These are phyloP conservation scores for Fusarium oxysporum DNA, from an alignment of 2,329 filamentous ascomycete species.

Conservation along the genomic window DNA sequence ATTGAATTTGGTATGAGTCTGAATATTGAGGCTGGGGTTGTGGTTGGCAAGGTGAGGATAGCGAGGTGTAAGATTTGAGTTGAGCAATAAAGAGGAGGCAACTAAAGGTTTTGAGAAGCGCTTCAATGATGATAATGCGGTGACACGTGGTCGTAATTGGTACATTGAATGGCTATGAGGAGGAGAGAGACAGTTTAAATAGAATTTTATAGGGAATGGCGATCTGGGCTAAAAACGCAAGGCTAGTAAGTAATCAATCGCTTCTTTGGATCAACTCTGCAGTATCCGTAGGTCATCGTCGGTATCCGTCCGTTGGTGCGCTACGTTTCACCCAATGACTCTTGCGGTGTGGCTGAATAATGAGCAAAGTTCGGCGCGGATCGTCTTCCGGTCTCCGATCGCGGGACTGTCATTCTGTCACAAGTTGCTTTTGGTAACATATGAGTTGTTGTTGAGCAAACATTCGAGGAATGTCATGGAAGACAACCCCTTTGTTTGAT, in stretches of 20 bases:
- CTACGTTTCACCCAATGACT: slow-evolving; percentile 36
- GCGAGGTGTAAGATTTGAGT: slow-evolving; percentile 27
- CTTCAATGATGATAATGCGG: slow-evolving; percentile 28
- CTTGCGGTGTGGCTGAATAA: slow-evolving; percentile 43
- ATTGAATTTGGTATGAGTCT: slow-evolving; percentile 20
- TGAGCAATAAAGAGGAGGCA: slow-evolving; percentile 19
- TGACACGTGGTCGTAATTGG: slow-evolving; percentile 41
- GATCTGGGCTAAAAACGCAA: slow-evolving; percentile 23
- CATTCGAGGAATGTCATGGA: slow-evolving; percentile 6
- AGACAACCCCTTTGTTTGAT: background rate
- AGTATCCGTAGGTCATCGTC: background rate
- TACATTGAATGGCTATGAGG: slow-evolving; percentile 36
- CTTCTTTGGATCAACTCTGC: slow-evolving; percentile 14
- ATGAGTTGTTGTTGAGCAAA: slow-evolving; percentile 2
- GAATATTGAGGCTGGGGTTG: slow-evolving; percentile 12
- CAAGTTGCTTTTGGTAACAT: background rate
- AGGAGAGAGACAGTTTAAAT: slow-evolving; percentile 15
- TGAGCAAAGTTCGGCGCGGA: slow-evolving; percentile 5
- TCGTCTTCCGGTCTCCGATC: slow-evolving; percentile 26
- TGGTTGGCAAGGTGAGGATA: slow-evolving; percentile 18
- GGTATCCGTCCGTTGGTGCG: slow-evolving; percentile 18
- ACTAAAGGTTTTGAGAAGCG: slow-evolving; percentile 23
- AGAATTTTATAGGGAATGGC: slow-evolving; percentile 14
- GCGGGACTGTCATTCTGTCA: slow-evolving; percentile 15
- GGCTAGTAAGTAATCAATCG: background rate